phyloP scores from a whole-genome alignment of 768 basidiomycete genomes.

The Epithele typhae region DNA sequence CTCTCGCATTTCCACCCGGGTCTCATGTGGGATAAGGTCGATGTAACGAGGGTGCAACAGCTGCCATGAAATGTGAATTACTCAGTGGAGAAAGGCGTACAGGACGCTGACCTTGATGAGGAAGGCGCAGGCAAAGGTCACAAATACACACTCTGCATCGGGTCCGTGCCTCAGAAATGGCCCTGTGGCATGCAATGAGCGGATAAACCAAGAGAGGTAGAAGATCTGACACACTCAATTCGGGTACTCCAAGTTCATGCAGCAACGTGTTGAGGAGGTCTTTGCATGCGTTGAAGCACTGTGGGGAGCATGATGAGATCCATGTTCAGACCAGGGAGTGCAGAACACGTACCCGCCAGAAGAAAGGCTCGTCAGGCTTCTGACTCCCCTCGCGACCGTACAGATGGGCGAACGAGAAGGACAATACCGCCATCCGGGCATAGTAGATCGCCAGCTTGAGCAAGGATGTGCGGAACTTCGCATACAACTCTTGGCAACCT shows the following conservation, averaged over 20 bases:
- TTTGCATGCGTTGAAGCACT: conserved; percentile 23
- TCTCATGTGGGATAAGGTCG: conserved; percentile 51
- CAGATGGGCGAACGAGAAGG: conserved; percentile 39
- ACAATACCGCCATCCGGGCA: conserved; percentile 35
- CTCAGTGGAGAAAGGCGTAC: not conserved
- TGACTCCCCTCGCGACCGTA: conserved; percentile 20
- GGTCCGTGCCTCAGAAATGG: conserved; percentile 68
- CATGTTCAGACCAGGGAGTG: not conserved
- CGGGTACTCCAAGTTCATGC: conserved; percentile 24
- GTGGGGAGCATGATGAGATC: not conserved
- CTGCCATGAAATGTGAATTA: conserved; percentile 28
- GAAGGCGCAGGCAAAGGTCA: conserved; percentile 79
- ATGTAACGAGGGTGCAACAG: conserved; percentile 77
- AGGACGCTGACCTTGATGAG: conserved; percentile 59
- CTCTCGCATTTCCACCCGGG: conserved; percentile 55
- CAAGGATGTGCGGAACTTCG: conserved; percentile 28
- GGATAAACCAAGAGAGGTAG: not conserved
- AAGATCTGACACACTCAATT: conserved; percentile 13
- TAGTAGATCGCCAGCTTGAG: conserved; percentile 28
- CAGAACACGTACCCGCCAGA: conserved; percentile 18
- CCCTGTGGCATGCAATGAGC: too few relatives aligned
- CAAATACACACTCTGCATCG: conserved; percentile 75
- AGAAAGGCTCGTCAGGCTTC: conserved; percentile 17
- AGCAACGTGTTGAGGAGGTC: conserved; percentile 27
- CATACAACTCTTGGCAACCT: conserved; percentile 51